These are phyloP conservation scores for Grosmannia serpens DNA, from an alignment of 2,329 filamentous ascomycete species.

Conservation along the genomic window DNA sequence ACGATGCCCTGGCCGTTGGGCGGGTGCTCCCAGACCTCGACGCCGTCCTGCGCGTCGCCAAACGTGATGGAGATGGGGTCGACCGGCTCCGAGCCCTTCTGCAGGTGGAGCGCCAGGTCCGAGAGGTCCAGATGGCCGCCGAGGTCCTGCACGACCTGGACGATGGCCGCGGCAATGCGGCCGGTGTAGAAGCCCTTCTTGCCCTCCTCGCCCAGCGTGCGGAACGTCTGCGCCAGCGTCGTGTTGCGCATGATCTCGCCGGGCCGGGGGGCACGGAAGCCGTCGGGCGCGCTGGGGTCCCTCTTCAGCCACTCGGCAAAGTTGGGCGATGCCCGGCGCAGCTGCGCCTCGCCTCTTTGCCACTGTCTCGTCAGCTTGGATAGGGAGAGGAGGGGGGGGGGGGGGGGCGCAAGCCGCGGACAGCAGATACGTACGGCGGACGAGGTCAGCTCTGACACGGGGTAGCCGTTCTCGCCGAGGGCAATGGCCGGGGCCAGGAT, in stretches of 20 bases:
- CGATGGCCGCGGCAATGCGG: constrained; percentile 65
- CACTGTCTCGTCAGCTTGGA: constrained; percentile 44
- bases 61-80: constrained; percentile 77
- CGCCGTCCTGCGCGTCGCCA: constrained; percentile 28
- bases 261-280: constrained; percentile 60
- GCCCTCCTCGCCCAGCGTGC: constrained; percentile 63
- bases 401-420: no score
- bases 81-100: constrained; percentile 58
- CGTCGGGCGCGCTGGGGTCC: constrained; percentile 55
- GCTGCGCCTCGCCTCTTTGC: constrained; percentile 47
- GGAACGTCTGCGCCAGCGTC: constrained; percentile 69
- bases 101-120: constrained; percentile 67
- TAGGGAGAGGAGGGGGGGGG: not conserved
- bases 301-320: constrained; percentile 77
- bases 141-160: constrained; percentile 63
- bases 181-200: constrained; percentile 90
- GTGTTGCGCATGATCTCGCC: constrained; percentile 89
- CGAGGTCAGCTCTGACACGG: constrained; percentile 70
- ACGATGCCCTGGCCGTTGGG: constrained; percentile 95
- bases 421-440: constrained; percentile 54
- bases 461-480: constrained; percentile 78
- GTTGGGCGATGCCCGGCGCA: constrained; percentile 72
- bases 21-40: constrained; percentile 92
- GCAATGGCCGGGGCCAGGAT: constrained; percentile 75
- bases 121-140: constrained; percentile 71